Conservation (phyloP, 768 basidiomycete genomes). For the Leccinum variicolor region DNA sequence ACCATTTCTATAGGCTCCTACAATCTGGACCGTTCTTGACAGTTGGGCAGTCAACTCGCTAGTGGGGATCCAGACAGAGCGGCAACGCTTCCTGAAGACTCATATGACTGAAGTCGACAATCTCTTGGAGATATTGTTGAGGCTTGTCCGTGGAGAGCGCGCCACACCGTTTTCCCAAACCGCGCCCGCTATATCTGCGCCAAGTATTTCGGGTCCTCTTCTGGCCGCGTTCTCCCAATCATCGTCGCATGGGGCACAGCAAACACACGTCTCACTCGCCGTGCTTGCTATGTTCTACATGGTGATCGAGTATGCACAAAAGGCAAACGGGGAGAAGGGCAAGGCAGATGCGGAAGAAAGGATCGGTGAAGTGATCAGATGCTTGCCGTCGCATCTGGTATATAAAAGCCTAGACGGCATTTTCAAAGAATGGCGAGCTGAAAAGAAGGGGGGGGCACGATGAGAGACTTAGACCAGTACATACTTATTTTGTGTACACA, state of each 20-base stretch:
- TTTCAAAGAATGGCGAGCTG: slow-evolving; percentile 88
- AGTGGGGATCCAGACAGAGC: slow-evolving; percentile 68
- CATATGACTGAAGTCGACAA: slow-evolving; percentile 87
- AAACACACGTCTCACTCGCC: slow-evolving; percentile 92
- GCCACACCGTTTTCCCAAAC: slow-evolving; percentile 67
- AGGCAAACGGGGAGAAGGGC: slow-evolving; percentile 63
- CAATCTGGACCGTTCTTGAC: slow-evolving; percentile 86
- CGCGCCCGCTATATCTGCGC: slow-evolving; percentile 56
- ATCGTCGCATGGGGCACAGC: slow-evolving; percentile 80
- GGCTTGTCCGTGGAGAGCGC: slow-evolving; percentile 87
- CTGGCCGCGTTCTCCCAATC: slow-evolving; percentile 67
- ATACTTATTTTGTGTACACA: not conserved
- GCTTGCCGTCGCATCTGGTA: slow-evolving; percentile 80
- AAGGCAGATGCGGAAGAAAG: slow-evolving; percentile 70
- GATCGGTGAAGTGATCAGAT: slow-evolving; percentile 86
- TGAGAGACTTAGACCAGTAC: slow-evolving; percentile 15
- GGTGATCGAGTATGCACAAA: slow-evolving; percentile 76
- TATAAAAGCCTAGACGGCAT: slow-evolving; percentile 93
- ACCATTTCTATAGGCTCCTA: slow-evolving; percentile 64
- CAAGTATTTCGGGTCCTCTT: slow-evolving; percentile 65
- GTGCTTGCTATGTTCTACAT: slow-evolving; percentile 90
- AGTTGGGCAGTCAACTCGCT: slow-evolving; percentile 86
- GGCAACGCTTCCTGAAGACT: slow-evolving; percentile 84
- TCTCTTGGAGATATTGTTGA: slow-evolving; percentile 87
- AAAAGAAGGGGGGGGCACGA: slow-evolving; percentile 73